Base-by-base conservation (phyloP, 192 early-diverging fungal genomes). In the Backusella psychrophila region DNA sequence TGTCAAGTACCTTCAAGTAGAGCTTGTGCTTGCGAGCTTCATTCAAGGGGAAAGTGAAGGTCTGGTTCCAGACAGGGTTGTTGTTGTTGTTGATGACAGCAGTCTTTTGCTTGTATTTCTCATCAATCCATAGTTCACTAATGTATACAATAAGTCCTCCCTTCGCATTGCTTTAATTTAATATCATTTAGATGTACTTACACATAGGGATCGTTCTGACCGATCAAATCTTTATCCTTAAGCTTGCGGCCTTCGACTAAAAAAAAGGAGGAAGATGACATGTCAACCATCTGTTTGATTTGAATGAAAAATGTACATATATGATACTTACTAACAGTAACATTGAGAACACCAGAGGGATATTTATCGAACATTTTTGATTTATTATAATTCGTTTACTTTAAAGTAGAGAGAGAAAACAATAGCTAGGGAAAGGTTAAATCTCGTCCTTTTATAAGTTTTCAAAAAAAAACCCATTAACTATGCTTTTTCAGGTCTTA, bases 1-100 rank as follows among this genome's bases (percentile, higher is more conserved):
- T 74, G 52, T 86, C 85, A 26, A 78, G 42, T 6, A 76, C 85
- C 68, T 81, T 77, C 26, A 86, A 26, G 26, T 85, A 77, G 15
- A 85, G 75, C 34, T 81, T 83, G 42, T 80, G 72, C 4, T 49
- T 68, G 11, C 66, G 46, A 21, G 73, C 52, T 46, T 68, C 46
- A 21, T 44, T 38, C 49, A 79, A 39, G 36, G 65, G 72, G 78
- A 79, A 79, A 63, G 78, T 79, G 31, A 79, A 79, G 23, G 78
- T 75, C 33, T 70, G 67, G 68, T 79, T 79, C 71, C 70, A 81
- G 34, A 81, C 79, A 38, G 79, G 79, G 34, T 73, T 42, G 35
- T 76, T 77, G 49, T 70, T 77, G 53, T 76, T 76, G 44, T 67
- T 12, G 12, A 72, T 19, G 9, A 41, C 65, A 29, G 56, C 67